A percentile compares a stretch with the other conserved stretches of the same genome.
Conservation (phyloP, 805 yeast species). For the Candida namnaoensis region DNA sequence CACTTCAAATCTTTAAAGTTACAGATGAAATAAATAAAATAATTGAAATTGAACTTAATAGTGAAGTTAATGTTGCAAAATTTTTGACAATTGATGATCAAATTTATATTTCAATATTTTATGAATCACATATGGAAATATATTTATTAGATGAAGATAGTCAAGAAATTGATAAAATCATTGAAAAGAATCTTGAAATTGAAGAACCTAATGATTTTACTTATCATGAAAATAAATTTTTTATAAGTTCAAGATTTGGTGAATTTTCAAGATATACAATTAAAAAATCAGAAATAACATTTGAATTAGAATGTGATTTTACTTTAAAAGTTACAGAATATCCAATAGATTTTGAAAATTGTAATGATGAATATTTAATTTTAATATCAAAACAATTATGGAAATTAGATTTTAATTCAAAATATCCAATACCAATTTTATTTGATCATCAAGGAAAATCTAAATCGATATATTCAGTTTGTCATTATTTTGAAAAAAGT, state of each 20-base stretch:
- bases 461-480: conserved; percentile 5
- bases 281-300: neutral
- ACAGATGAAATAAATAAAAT: conserved; percentile 4
- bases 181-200: too few relatives aligned
- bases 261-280: neutral
- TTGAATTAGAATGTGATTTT: neutral
- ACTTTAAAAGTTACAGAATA: conserved; percentile 4
- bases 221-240: conserved; percentile 5
- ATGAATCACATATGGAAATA: neutral
- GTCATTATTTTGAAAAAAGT: conserved; percentile 3
- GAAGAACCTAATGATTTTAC: conserved; percentile 14
- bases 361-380: conserved; percentile 5
- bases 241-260: conserved; percentile 15
- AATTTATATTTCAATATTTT: too few relatives aligned
- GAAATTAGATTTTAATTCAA: conserved; percentile 4
- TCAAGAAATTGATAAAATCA: too few relatives aligned
- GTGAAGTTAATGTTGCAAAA: neutral
- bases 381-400: conserved; percentile 12
- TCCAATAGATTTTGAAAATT: conserved; percentile 10
- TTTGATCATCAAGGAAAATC: conserved; percentile 10
- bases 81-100: neutral
- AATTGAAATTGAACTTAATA: too few relatives aligned
- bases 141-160: neutral
- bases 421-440: conserved; percentile 9
- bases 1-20: conserved; percentile 3